Evolutionary conservation across 768 basidiomycete genomes (phyloP), one percentile per base, ranked within the genome.

Genomic region (Ramaria rubella): DNA sequence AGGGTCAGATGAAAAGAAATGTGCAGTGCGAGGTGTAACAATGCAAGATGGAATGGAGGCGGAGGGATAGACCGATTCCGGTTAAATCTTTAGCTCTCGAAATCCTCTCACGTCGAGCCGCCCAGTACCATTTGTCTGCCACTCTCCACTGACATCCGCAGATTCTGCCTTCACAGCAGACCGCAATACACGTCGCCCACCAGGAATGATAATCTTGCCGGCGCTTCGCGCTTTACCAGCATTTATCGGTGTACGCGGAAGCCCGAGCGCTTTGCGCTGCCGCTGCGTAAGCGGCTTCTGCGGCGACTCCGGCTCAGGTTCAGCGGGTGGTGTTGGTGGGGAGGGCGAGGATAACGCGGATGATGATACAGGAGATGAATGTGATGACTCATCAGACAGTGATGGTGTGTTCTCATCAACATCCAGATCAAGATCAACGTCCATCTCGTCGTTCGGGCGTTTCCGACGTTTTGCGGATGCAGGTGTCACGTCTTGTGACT

Each of bases 21-120:
- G 40, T 42, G 40, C 14, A 4, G 40, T 19, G 40, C 40, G 40
- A 19, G 40, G 17, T 21, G n/a, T 42, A 21, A 42, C 40, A 42
- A 42, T 42, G 40, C 40, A 42, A 42, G 14, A 42, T 42, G n/a
- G n/a, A 42, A 42, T 17, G n/a, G n/a, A n/a, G n/a, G 2, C n/a
- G 40, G 40, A 40, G 38, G 15, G 38, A 14, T 15, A 40, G 38
- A 5, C 15, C 38, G 23, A n/a, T n/a, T 21, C 40, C 46, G 46
- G 23, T 24, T 71, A 82, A 59, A 89, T 89, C 78, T 79, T 86
- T 68, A 89, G 67, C 71, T 89, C 87, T 62, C 86, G 73, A 68
- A 89, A 89, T 52, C 87, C 87, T 52, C 87, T 75, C 52, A 89
- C 86, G 67, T 89, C 87, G 58, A 89, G 68, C 63, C 86, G 72